A percentile compares a stretch with the other conserved stretches of the same genome.
These are phyloP conservation scores for Mucor indicus DNA, from an alignment of 371 early-diverging fungal genomes.

Conservation along the genomic window DNA sequence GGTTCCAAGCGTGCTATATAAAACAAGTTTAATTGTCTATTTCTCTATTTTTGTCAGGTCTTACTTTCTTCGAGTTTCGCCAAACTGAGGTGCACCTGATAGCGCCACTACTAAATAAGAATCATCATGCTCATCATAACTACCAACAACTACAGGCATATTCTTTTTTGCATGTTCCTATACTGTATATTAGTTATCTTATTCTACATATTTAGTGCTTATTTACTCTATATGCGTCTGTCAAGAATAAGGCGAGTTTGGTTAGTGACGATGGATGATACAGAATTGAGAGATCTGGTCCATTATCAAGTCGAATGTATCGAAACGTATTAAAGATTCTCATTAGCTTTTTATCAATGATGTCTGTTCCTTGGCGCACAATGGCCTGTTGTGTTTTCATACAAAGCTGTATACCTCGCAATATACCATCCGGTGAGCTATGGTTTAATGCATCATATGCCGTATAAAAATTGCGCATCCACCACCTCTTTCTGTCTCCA, in stretches of 20 bases:
- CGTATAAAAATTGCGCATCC: slow-evolving; percentile 78
- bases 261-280: slow-evolving; percentile 62
- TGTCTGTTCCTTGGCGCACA: slow-evolving; percentile 69
- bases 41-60: slow-evolving; percentile 3
- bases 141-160: slow-evolving; percentile 66
- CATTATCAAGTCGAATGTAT: slow-evolving; percentile 55
- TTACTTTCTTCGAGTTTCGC: slow-evolving; percentile 68
- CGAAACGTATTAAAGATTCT: slow-evolving; percentile 71
- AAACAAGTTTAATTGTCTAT: neutral
- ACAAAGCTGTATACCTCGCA: slow-evolving; percentile 68
- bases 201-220: no score
- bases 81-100: slow-evolving; percentile 56
- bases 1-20: slow-evolving; percentile 63
- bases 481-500: slow-evolving; percentile 41
- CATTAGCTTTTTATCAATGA: slow-evolving; percentile 73
- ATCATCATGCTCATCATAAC: slow-evolving; percentile 56
- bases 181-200: neutral
- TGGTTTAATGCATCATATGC: slow-evolving; percentile 82
- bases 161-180: slow-evolving; percentile 55
- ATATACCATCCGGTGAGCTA: slow-evolving; percentile 47
- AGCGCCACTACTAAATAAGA: slow-evolving; percentile 70
- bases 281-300: slow-evolving; percentile 54
- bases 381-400: slow-evolving; percentile 75
- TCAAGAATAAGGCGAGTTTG: slow-evolving; percentile 75
- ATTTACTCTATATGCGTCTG: slow-evolving; percentile 72